These are phyloP conservation scores for Fagus crenata DNA, from an alignment of 306 rosid species.

Conservation along the genomic window DNA sequence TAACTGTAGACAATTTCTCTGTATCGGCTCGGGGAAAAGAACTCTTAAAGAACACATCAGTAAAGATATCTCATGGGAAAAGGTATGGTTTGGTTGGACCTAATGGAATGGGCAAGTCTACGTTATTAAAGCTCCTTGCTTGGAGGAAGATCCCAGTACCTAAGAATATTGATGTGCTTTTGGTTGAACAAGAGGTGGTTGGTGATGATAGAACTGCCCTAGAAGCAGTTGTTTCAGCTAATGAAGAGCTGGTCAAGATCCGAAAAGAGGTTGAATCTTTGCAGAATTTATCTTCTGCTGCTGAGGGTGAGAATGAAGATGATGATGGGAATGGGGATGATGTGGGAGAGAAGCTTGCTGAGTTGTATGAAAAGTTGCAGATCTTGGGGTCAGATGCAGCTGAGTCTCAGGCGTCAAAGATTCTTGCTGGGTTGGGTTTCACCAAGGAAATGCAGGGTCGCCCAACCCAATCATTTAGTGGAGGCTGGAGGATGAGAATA, in stretches of 20 bases:
- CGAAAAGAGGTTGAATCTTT: slow-evolving; percentile 62
- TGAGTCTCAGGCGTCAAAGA: slow-evolving; percentile 76
- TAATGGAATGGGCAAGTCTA: slow-evolving; percentile 73
- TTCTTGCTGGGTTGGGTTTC: slow-evolving; percentile 81
- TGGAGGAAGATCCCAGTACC: slow-evolving; percentile 90
- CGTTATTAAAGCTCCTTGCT: slow-evolving; percentile 75
- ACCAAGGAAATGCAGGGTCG: slow-evolving; percentile 73
- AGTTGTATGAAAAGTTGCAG: slow-evolving; percentile 57
- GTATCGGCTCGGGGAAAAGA: slow-evolving; percentile 59
- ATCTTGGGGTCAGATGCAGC: slow-evolving; percentile 72
- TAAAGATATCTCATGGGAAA: slow-evolving; percentile 62
- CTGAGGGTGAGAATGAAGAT: slow-evolving; percentile 37
- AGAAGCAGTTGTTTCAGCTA: slow-evolving; percentile 79
- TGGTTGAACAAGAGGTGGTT: slow-evolving; percentile 75
- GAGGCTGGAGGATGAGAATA: slow-evolving; percentile 78
- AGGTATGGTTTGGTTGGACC: slow-evolving; percentile 74
- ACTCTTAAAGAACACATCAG: slow-evolving; percentile 57
- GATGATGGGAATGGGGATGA: slow-evolving; percentile 39
- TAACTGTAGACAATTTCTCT: slow-evolving; percentile 48
- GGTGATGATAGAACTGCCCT: slow-evolving; percentile 71
- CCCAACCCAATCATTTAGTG: slow-evolving; percentile 69
- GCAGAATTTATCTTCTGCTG: slow-evolving; percentile 44
- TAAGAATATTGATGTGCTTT: slow-evolving; percentile 72
- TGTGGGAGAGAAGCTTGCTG: slow-evolving; percentile 67
- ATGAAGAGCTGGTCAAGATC: slow-evolving; percentile 60